These are phyloP conservation scores for Fusarium keratoplasticum DNA, from an alignment of 2,329 filamentous ascomycete genomes.

Conservation along the genomic window DNA sequence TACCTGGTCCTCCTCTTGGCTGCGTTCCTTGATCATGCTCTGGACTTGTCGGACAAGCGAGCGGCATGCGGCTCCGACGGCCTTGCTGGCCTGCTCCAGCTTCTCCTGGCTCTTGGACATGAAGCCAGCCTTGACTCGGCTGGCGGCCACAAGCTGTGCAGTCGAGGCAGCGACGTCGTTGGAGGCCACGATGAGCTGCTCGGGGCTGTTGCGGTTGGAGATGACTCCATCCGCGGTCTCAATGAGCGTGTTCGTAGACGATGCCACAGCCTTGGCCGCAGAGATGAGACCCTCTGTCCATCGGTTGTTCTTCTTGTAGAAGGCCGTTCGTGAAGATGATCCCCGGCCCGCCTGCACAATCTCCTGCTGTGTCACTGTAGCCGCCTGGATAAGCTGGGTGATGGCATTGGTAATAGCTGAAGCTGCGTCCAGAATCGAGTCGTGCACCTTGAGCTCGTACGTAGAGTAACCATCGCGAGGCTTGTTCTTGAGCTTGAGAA, in stretches of 20 bases:
- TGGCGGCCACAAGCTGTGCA: slow-evolving; percentile 94
- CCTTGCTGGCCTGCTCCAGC: slow-evolving; percentile 90
- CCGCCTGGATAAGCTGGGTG: slow-evolving; percentile 92
- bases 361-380: slow-evolving; percentile 92
- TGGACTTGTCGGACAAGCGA: slow-evolving; percentile 93
- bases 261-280: slow-evolving; percentile 94
- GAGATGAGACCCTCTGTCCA: slow-evolving; percentile 99
- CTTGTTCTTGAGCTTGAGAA: slow-evolving; percentile 95
- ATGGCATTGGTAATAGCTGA: slow-evolving; percentile 95
- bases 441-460: slow-evolving; percentile 95
- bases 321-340: slow-evolving; percentile 86
- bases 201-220: slow-evolving; percentile 89
- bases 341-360: slow-evolving; percentile 95
- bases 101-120: slow-evolving; percentile 97
- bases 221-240: slow-evolving; percentile 98
- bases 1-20: slow-evolving; percentile 82
- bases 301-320: slow-evolving; percentile 99
- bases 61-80: slow-evolving; percentile 89
- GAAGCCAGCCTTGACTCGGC: slow-evolving; percentile 95
- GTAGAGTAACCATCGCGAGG: slow-evolving; percentile 95
- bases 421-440: slow-evolving; percentile 92
- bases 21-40: slow-evolving; percentile 89
- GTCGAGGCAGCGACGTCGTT: slow-evolving; percentile 97
- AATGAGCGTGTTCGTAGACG: slow-evolving; percentile 94
- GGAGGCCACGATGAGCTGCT: slow-evolving; percentile 97